Base-by-base conservation (phyloP, 2,329 filamentous ascomycete species). In the Alternaria brassicae region DNA sequence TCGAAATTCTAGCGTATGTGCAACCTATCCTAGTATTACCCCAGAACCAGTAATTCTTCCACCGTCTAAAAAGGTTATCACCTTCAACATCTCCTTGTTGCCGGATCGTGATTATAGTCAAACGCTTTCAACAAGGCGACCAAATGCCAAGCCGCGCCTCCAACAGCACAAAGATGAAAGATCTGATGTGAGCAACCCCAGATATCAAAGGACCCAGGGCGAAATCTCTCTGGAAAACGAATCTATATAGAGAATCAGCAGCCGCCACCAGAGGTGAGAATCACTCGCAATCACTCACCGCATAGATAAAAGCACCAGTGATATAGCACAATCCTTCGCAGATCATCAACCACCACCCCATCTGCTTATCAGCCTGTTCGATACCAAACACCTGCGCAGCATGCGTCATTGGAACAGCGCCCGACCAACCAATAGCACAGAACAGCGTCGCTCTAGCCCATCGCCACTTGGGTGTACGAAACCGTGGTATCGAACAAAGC, bases 331-430 rank as follows among this genome's bases (percentile, higher is more conserved):
- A 12, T 2, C 55, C 55, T 17, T 58, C 55, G 13, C 32, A 10
- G 6, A 58, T 58, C 32, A 58, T 53, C 37, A 44, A 58, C 55
- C 55, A 47, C 55, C 55, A 58, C 6, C 55, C 55, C 55, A 58
- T 58, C 40, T 58, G 55, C 30, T 34, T 53, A 23, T 58, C 37
- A n/a, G 55, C 55, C 25, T 53, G 55, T 25, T 58, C 55, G 4
- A 34, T 53, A 7, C 55, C 55, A 53, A 58, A 53, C 8, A 40
- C n/a, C 34, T 58, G 55, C 34, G 55, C 55, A 28, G 55, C 55
- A 53, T 58, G 55, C 23, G 55, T 58, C 55, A 53, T 58, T 4
- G 55, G 55, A 34, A 58, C 51, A 34, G 55, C 55, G 3, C 55
- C 55, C 3, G 55, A 58, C 55, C 55, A 58, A 2, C 55, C 55